phyloP scores from a whole-genome alignment of 139 green algal species.

The Auxenochlorella pyrenoidosa region DNA sequence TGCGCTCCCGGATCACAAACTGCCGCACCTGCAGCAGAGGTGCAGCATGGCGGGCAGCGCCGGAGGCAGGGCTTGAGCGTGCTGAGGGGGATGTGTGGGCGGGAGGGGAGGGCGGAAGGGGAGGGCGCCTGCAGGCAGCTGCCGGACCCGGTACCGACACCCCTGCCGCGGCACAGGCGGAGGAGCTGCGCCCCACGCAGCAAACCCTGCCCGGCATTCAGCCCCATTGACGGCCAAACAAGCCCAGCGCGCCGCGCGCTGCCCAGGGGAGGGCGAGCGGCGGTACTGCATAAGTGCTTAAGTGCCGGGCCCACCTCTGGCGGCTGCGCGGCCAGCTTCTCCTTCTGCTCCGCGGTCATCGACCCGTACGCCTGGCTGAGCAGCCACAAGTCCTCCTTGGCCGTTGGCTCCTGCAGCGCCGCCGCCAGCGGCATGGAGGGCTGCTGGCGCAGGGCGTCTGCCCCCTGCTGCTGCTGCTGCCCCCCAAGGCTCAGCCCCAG shows the following conservation, averaged over 20 bases:
- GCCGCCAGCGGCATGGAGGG: no score
- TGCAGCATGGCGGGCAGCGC: background rate
- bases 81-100: no score
- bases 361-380: conserved; percentile 18
- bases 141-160: no score
- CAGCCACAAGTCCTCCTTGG: conserved; percentile 14
- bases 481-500: background rate
- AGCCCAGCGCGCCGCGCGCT: no score
- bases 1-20: conserved; percentile 22
- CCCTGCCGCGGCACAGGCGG: no score
- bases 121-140: no score
- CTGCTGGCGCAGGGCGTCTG: background rate
- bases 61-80: background rate
- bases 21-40: background rate
- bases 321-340: conserved; percentile 23
- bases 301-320: background rate
- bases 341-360: conserved; percentile 21
- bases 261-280: no score
- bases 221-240: no score
- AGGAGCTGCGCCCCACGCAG: no score
- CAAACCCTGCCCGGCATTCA: no score
- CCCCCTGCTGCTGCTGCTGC: background rate
- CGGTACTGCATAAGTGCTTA: no score
- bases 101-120: no score
- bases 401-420: background rate